Base-by-base conservation (phyloP, 345 rosid genomes). In the Xanthoceras sorbifolium region DNA sequence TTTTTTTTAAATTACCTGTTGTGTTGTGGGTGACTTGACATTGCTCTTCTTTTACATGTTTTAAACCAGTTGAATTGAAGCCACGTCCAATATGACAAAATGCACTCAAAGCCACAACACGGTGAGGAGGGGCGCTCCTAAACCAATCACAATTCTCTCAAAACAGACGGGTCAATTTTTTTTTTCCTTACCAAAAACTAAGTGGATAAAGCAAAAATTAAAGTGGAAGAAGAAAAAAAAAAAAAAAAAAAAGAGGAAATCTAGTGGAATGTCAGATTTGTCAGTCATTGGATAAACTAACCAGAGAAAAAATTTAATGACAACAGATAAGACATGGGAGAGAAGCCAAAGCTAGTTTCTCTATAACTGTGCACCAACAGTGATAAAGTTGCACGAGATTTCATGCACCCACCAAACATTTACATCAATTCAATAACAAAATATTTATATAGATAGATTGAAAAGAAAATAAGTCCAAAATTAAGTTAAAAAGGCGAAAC, bases 181-280 rank as follows among this genome's bases (percentile, higher is more conserved):
- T 26, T n/a, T 0, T 40, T 3, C 4, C 12, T 63, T 23, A 2
- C 10, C 9, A 6, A 29, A 23, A n/a, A 28, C 12, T 6, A 9
- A 25, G 44, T 75, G 63, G 74, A 72, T 46, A 29, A 46, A 57
- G 20, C 25, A 78, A 71, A 46, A 71, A 72, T 4, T 75, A 6
- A 9, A 23, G 67, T 77, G 83, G 78, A 64, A 29, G 63, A 65
- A 70, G 61, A 6, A 73, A 69, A 52, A 77, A 57, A 66, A 54
- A 60, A 71, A 59, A 61, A 52, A 77, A 57, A 66, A 54, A 60
- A 71, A 59, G 54, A 67, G 52, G 73, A 82, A 73, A 84, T 85
- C 81, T 82, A 81, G 86, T 75, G 86, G 86, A 82, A 82, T 88
- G 86, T 87, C 87, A 85, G 85, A 74, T 0, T 8, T 68, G 77